Conservation (phyloP, 1,284 basidiomycete genomes). For the Puccinia polysora region DNA sequence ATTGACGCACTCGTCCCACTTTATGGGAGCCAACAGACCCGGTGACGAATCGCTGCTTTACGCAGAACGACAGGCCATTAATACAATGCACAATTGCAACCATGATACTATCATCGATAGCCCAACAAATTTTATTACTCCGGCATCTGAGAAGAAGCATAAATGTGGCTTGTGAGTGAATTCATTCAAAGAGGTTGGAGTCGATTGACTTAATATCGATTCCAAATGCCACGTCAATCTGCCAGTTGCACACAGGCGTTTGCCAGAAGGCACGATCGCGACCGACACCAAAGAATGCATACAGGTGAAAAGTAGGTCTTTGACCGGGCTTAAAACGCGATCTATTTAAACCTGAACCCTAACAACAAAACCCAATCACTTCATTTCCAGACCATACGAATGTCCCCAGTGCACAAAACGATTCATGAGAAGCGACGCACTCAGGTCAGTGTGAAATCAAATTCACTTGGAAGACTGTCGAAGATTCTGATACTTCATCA, state of each 20-base stretch:
- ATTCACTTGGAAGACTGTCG: background rate
- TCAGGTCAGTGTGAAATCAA: conserved; percentile 29
- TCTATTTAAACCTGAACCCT: too few species aligned
- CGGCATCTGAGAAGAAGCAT: conserved; percentile 32
- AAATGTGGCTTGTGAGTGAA: conserved; percentile 39
- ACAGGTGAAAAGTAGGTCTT: conserved; percentile 41
- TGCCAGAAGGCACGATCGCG: conserved; percentile 37
- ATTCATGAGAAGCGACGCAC: conserved; percentile 42
- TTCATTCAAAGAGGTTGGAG: too few species aligned
- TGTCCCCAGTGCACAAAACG: conserved; percentile 30
- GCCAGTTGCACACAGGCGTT: conserved; percentile 39
- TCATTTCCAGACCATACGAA: conserved; percentile 27
- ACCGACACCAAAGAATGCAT: conserved; percentile 42
- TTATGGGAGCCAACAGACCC: background rate
- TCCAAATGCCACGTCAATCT: background rate
- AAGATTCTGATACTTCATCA: too few species aligned
- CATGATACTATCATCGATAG: background rate
- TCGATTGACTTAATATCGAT: too few species aligned
- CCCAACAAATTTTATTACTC: background rate
- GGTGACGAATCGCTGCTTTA: conserved; percentile 1
- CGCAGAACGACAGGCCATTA: background rate
- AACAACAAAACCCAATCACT: too few species aligned
- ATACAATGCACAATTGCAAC: conserved; percentile 3
- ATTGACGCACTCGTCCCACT: background rate
- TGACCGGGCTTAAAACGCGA: too few species aligned